These are phyloP conservation scores for Capsicum rhomboideum DNA, from an alignment of 257 asterid genomes.

Conservation along the genomic window DNA sequence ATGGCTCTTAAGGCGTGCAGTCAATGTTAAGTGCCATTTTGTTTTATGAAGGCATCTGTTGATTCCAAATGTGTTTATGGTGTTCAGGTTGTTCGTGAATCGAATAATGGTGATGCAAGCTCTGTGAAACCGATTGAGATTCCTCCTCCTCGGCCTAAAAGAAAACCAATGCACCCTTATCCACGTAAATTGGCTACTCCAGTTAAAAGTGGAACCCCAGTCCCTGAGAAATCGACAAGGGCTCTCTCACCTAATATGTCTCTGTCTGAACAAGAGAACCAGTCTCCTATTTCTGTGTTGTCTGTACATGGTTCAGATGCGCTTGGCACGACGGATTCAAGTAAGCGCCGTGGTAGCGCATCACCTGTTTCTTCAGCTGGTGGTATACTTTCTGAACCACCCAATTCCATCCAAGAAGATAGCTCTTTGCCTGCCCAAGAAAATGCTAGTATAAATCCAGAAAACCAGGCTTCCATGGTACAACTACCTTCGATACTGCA, in stretches of 20 bases:
- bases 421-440: slow-evolving; percentile 19
- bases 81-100: slow-evolving; percentile 69
- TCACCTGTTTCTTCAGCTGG: slow-evolving; percentile 45
- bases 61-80: slow-evolving; percentile 1
- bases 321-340: slow-evolving; percentile 23
- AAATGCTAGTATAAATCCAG: slow-evolving; percentile 30
- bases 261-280: slow-evolving; percentile 33
- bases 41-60: neutral
- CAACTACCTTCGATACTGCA: neutral
- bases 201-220: slow-evolving; percentile 17
- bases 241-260: slow-evolving; percentile 18
- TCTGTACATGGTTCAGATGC: slow-evolving; percentile 56
- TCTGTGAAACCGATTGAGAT: slow-evolving; percentile 58
- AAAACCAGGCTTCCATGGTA: slow-evolving; percentile 47
- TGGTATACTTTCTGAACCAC: slow-evolving; percentile 20
- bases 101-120: slow-evolving; percentile 33
- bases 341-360: slow-evolving; percentile 23
- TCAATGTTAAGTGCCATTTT: neutral
- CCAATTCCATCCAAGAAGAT: slow-evolving; percentile 25
- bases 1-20: slow-evolving; percentile 43
- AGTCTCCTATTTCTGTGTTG: slow-evolving; percentile 71
- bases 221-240: slow-evolving; percentile 23
- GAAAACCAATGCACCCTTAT: slow-evolving; percentile 89
- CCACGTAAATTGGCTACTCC: slow-evolving; percentile 67
- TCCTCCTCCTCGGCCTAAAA: slow-evolving; percentile 96